Evolutionary conservation across 345 rosid genomes (phyloP), one percentile per base, ranked within the genome.

Genomic region (Corchorus olitorius): DNA sequence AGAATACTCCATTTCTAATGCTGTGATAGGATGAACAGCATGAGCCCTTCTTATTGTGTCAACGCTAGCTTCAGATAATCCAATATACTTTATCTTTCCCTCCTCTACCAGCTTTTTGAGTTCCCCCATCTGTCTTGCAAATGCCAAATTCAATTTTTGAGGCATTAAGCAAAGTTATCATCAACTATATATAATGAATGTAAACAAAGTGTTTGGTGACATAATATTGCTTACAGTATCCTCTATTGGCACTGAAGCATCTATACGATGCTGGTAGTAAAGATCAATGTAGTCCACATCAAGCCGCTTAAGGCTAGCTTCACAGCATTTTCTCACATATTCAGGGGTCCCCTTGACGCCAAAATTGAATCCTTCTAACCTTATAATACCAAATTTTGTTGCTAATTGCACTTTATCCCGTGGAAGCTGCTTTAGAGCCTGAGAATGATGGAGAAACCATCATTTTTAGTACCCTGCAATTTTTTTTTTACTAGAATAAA

Each of bases 341-440:
- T 84, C 83, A 49, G 91, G 89, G 59, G 60, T 75, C 52, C 91
- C 91, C 20, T 58, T 72, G 4, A 85, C 77, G 10, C 53, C 75
- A 66, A 83, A 41, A 45, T 64, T 70, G 12, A 39, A 48, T 9
- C 74, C 84, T 10, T 78, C 81, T 17, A 56, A 19, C 7, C 1
- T 3, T 3, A 11, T 2, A 4, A 81, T 9, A n/a, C 91, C 88
- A 15, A 86, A 89, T 81, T 88, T 89, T 6, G 89, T 87, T 16
- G 87, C 88, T 62, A 87, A 59, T 60, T 89, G 91, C 78, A 87
- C 74, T 74, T 81, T 70, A 20, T 86, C 86, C 27, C 88, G 65
- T 3, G 87, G 91, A 65, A 89, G 84, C 80, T 78, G 84, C 91
- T 88, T 89, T 75, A 85, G 63, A 11, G 88, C 85, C 89, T 89